Conservation (phyloP, 1,139 yeast species). For the Blastobotrys malaysiensis region DNA sequence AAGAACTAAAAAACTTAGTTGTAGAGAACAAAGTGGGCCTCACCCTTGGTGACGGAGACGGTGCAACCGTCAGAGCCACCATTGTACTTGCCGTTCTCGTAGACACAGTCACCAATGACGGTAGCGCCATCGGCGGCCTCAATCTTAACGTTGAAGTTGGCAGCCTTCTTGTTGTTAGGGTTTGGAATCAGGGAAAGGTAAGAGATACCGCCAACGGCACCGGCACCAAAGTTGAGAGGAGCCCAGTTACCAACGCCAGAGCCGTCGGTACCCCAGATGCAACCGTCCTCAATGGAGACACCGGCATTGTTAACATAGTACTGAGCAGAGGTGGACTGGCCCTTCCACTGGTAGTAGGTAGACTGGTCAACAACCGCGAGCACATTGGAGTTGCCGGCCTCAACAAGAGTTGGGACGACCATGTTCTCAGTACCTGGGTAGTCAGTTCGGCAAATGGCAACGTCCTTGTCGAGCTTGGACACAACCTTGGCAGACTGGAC, state of each 20-base stretch:
- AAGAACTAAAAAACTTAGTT: neutral
- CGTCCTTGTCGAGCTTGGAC: slow-evolving; percentile 55
- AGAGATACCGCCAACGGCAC: slow-evolving; percentile 68
- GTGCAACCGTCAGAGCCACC: slow-evolving; percentile 89
- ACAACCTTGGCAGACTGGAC: slow-evolving; percentile 60
- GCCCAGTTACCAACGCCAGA: slow-evolving; percentile 97
- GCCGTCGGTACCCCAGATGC: slow-evolving; percentile 80
- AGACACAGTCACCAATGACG: slow-evolving; percentile 72
- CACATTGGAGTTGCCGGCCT: slow-evolving; percentile 59
- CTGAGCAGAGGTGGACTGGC: slow-evolving; percentile 84
- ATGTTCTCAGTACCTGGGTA: slow-evolving; percentile 99
- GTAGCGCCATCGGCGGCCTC: slow-evolving; percentile 61
- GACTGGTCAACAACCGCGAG: slow-evolving; percentile 75
- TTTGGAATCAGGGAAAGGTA: slow-evolving; percentile 92
- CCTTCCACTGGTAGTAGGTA: slow-evolving; percentile 75
- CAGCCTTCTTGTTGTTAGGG: slow-evolving; percentile 74
- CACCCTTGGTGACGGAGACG: slow-evolving; percentile 77
- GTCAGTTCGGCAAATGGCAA: slow-evolving; percentile 94
- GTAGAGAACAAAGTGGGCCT: slow-evolving; percentile 68
- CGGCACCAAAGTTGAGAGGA: slow-evolving; percentile 93
- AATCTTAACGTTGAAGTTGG: slow-evolving; percentile 83
- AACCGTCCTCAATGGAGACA: slow-evolving; percentile 80
- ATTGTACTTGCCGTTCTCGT: slow-evolving; percentile 69
- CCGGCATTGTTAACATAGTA: slow-evolving; percentile 97
- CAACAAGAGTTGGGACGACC: slow-evolving; percentile 84